Base-by-base conservation (phyloP, 352 stramenopile genomes). In the Phytophthora agathidicida region DNA sequence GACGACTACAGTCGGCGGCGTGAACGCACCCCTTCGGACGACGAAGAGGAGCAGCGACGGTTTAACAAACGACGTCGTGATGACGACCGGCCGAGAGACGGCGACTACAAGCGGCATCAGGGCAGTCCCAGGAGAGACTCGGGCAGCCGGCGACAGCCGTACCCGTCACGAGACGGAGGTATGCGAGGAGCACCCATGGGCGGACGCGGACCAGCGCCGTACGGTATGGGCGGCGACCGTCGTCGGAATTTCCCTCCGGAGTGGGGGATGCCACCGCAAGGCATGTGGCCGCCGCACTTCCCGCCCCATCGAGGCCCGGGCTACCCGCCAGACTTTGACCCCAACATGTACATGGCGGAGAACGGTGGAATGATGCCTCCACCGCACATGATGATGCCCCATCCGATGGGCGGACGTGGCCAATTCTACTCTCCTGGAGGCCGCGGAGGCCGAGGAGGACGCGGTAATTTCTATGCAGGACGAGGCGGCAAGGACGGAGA, bases 201-300 rank as follows among this genome's bases (percentile, higher is more conserved):
- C 19, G 71, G 68, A 42, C 53, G 61, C 4, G 62, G 71, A 67
- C 47, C 51, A 3, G 30, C 23, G 5, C 53, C 66, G 1, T 59
- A 72, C 31, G 49, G 66, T 27, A 80, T 77, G 60, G 66, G 69
- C 19, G 73, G 63, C 22, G 75, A 85, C 19, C 72, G 77, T 2
- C 79, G 75, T 44, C 73, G 78, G 47, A 87, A 89, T 52, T 88
- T 80, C 32, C 73, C 77, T 24, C 73, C 75, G 0, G 81, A 91
- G 52, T 91, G 81, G 80, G 75, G 69, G 7, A 89, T 91, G 76
- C 80, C 79, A 7, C 80, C 77, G 3, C 73, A 81, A 36, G 68
- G 68, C 14, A 89, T 91, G 76, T 93, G 83, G 83, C 71, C 71
- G 30, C 82, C 82, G 13, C 79, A 81, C 16, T 83, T 78, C 24